A percentile compares a stretch with the other conserved stretches of the same genome.
These are phyloP conservation scores for Clavaria fumosa DNA, from an alignment of 768 basidiomycete species.

Conservation along the genomic window DNA sequence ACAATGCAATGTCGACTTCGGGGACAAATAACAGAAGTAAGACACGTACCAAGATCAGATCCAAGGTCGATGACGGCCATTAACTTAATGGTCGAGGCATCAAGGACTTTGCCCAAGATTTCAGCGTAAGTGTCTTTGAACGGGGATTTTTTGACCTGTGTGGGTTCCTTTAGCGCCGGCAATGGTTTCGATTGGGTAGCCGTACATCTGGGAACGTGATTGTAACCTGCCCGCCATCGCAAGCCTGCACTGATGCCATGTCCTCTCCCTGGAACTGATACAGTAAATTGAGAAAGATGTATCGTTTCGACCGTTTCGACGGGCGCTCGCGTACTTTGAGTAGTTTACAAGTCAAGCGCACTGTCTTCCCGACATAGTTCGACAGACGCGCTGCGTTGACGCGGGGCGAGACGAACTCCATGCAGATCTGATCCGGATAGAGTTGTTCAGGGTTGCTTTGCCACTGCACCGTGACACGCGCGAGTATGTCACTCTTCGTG, in stretches of 20 bases:
- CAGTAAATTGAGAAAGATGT: constrained; percentile 1
- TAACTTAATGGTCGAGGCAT: constrained; percentile 42
- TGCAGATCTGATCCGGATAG: too few species aligned
- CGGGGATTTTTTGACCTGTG: too few species aligned
- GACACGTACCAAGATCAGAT: constrained; percentile 39
- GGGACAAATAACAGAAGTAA: not conserved
- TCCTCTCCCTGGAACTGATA: constrained; percentile 27
- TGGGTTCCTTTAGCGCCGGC: too few species aligned
- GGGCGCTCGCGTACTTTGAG: constrained; percentile 32
- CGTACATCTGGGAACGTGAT: constrained; percentile 28
- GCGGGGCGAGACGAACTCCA: constrained; percentile 36
- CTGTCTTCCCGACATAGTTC: constrained; percentile 34
- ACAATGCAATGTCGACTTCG: not conserved
- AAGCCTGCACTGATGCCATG: constrained; percentile 43
- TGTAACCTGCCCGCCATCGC: constrained; percentile 49
- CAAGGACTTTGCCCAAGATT: constrained; percentile 44
- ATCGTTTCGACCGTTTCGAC: constrained; percentile 2
- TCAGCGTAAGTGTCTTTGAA: constrained; percentile 50
- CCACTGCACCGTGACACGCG: too few species aligned
- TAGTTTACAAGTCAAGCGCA: constrained; percentile 48
- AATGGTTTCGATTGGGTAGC: too few species aligned
- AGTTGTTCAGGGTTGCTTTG: too few species aligned
- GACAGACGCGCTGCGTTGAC: constrained; percentile 48
- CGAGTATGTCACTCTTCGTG: too few species aligned
- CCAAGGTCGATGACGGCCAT: constrained; percentile 41